phyloP scores from a whole-genome alignment of 306 rosid genomes.

The Dicorynia guianensis region DNA sequence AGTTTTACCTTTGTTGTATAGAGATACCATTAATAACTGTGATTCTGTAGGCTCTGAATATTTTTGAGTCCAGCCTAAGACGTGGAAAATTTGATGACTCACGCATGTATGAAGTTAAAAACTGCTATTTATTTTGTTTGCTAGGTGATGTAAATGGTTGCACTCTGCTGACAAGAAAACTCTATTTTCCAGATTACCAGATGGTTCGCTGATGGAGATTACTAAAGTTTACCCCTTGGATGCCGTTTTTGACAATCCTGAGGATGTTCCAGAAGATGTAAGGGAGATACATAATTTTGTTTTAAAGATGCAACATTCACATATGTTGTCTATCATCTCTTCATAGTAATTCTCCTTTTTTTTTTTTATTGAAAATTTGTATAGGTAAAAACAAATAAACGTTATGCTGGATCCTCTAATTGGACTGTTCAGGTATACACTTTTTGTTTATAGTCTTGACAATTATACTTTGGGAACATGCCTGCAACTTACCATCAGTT shows the following conservation, averaged over 20 bases:
- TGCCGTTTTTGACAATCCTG: conserved; percentile 92
- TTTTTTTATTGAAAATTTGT: conserved; percentile 15
- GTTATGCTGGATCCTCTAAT: conserved; percentile 91
- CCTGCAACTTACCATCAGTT: conserved; percentile 42
- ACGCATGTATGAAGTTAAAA: conserved; percentile 65
- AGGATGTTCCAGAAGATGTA: conserved; percentile 97
- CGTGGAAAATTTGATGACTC: conserved; percentile 95
- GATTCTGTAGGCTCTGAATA: conserved; percentile 77
- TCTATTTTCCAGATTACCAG: conserved; percentile 74
- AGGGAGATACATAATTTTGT: conserved; percentile 38
- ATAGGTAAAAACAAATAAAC: conserved; percentile 89
- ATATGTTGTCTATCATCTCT: conserved; percentile 44
- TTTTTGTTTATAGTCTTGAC: background rate
- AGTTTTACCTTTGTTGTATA: conserved; percentile 32
- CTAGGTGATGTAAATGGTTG: conserved; percentile 12
- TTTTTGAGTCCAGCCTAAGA: conserved; percentile 91
- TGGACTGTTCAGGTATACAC: conserved; percentile 68
- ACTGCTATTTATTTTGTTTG: conserved; percentile 32
- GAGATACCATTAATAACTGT: conserved; percentile 36
- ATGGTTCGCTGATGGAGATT: conserved; percentile 92
- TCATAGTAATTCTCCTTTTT: background rate
- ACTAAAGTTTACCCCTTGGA: conserved; percentile 93
- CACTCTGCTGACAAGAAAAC: conserved; percentile 37
- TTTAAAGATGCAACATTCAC: conserved; percentile 25
- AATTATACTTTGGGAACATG: conserved; percentile 7